Conservation (phyloP, 768 basidiomycete species). For the Podaxis sp. region DNA sequence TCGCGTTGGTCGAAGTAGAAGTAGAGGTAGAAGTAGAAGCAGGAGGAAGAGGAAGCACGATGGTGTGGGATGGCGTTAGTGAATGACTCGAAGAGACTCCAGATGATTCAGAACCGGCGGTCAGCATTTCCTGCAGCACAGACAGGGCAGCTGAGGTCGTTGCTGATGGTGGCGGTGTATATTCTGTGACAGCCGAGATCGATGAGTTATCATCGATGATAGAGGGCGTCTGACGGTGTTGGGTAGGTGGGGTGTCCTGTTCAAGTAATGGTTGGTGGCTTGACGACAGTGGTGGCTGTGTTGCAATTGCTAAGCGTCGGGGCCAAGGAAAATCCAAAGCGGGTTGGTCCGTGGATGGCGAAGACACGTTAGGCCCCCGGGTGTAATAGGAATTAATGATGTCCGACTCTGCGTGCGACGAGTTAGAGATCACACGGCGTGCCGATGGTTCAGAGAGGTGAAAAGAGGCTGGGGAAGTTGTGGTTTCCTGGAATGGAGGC, state of each 20-base stretch:
- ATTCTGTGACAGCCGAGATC: slow-evolving; percentile 4
- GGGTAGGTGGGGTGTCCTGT: not conserved
- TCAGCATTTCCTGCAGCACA: not conserved
- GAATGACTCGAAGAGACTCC: slow-evolving; percentile 10
- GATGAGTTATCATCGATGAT: slow-evolving; percentile 13
- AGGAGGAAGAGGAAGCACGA: not conserved
- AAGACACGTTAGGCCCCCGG: not conserved
- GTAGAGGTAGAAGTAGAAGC: not conserved
- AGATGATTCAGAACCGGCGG: slow-evolving; percentile 1
- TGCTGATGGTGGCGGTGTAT: slow-evolving; percentile 6
- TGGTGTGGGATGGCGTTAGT: slow-evolving; percentile 8
- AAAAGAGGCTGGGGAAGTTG: not conserved
- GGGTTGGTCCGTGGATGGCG: slow-evolving; percentile 8
- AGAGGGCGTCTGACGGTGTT: not conserved
- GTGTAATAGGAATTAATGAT: slow-evolving; percentile 12
- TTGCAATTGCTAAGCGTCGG: not conserved
- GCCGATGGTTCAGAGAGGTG: not conserved
- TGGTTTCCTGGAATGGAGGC: slow-evolving; percentile 6
- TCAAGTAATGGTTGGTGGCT: not conserved
- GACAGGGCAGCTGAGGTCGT: not conserved
- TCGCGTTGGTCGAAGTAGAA: not conserved
- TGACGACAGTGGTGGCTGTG: slow-evolving; percentile 5
- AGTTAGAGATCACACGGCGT: not conserved
- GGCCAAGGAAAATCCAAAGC: slow-evolving; percentile 1
- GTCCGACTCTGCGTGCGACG: slow-evolving; percentile 9